Conservation (phyloP, 1,284 basidiomycete species). For the Hemileia vastatrix region DNA sequence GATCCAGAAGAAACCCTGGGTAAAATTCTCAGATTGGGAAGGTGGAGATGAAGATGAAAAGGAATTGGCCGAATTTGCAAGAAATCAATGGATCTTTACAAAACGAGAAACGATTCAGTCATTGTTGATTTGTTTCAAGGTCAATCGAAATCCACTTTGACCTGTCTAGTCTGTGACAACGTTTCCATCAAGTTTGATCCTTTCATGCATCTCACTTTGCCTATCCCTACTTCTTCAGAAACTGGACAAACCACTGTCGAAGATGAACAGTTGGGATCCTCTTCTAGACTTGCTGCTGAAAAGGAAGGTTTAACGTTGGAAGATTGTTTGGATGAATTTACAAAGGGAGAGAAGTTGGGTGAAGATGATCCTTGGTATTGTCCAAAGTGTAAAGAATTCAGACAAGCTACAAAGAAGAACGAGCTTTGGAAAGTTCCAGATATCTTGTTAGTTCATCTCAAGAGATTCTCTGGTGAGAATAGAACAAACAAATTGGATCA, state of each 20-base stretch:
- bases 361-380: slow-evolving; percentile 98
- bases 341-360: slow-evolving; percentile 82
- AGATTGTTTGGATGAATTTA: slow-evolving; percentile 93
- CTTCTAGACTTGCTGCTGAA: too few relatives aligned
- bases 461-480: slow-evolving; percentile 83
- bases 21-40: slow-evolving; percentile 96
- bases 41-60: slow-evolving; percentile 61
- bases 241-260: slow-evolving; percentile 54
- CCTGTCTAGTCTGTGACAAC: slow-evolving; percentile 91
- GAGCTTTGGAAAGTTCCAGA: slow-evolving; percentile 96
- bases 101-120: slow-evolving; percentile 89
- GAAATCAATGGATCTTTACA: slow-evolving; percentile 90
- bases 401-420: slow-evolving; percentile 95
- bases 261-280: slow-evolving; percentile 53
- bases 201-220: slow-evolving; percentile 97
- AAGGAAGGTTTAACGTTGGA: slow-evolving; percentile 63
- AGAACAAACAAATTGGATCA: slow-evolving; percentile 87
- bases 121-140: slow-evolving; percentile 99
- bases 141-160: slow-evolving; percentile 83
- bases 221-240: slow-evolving; percentile 82
- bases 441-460: slow-evolving; percentile 90
- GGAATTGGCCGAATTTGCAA: slow-evolving; percentile 75
- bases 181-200: slow-evolving; percentile 98
- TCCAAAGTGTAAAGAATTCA: slow-evolving; percentile 89
- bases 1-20: slow-evolving; percentile 60